phyloP scores from a whole-genome alignment of 345 rosid species.

The Garcia nutans region DNA sequence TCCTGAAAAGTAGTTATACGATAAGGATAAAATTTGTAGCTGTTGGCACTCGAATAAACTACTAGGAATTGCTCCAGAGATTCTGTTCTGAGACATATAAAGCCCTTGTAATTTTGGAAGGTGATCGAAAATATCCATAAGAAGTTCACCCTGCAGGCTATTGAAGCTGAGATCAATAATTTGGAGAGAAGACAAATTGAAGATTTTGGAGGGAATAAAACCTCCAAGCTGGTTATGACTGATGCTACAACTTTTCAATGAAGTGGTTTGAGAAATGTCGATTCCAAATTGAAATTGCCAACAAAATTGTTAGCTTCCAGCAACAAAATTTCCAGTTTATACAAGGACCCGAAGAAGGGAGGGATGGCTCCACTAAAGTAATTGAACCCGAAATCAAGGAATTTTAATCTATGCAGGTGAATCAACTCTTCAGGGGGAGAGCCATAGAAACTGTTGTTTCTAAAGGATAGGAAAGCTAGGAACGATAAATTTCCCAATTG shows the following conservation, averaged over 20 bases:
- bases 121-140: neutral
- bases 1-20: slow-evolving; percentile 9
- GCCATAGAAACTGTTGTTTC: slow-evolving; percentile 18
- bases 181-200: slow-evolving; percentile 3
- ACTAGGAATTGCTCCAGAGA: slow-evolving; percentile 10
- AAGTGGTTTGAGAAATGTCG: neutral
- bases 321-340: neutral
- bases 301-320: neutral
- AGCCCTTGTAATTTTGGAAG: neutral
- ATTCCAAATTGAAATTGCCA: neutral
- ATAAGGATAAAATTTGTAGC: neutral
- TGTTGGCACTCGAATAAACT: slow-evolving; percentile 1
- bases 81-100: neutral
- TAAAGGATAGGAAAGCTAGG: neutral
- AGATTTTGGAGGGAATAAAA: neutral
- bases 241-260: neutral
- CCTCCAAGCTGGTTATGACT: slow-evolving; percentile 1
- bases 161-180: neutral
- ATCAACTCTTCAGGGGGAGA: neutral
- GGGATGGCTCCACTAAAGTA: slow-evolving; percentile 14
- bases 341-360: neutral
- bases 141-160: neutral
- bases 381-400: neutral
- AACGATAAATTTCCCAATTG: slow-evolving; percentile 20
- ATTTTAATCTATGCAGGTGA: neutral